phyloP scores from a whole-genome alignment of 495 filamentous ascomycete species.

The Trichocladium uniseriatum region DNA sequence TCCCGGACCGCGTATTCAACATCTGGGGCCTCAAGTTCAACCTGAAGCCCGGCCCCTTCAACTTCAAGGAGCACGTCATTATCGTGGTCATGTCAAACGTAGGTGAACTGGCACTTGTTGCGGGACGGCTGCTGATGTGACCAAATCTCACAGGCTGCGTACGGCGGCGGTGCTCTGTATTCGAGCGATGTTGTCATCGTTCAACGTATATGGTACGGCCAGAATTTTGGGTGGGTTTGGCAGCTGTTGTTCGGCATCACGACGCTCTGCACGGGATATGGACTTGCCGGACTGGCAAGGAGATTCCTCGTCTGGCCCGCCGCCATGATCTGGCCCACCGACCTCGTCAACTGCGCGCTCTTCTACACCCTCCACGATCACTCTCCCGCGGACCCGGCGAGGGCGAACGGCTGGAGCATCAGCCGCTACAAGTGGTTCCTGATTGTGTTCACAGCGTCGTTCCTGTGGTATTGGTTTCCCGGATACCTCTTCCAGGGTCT shows the following conservation, averaged over 20 bases:
- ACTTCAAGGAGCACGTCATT: conserved; percentile 70
- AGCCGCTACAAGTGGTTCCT: conserved; percentile 58
- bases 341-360: conserved; percentile 54
- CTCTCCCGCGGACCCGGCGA: conserved; percentile 44
- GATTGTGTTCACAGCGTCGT: conserved; percentile 43
- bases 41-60: conserved; percentile 63
- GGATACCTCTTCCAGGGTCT: conserved; percentile 51
- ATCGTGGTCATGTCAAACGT: conserved; percentile 67
- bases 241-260: conserved; percentile 59
- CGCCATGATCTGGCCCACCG: conserved; percentile 66
- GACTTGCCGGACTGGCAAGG: conserved; percentile 57
- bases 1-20: conserved; percentile 49
- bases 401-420: conserved; percentile 56
- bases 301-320: conserved; percentile 57
- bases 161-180: conserved; percentile 42
- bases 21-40: conserved; percentile 52
- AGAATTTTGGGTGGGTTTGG: conserved; percentile 48
- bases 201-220: conserved; percentile 30
- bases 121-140: conserved; percentile 5
- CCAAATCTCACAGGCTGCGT: conserved; percentile 23
- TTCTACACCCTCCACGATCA: conserved; percentile 63
- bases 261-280: conserved; percentile 64
- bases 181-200: conserved; percentile 41
- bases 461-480: conserved; percentile 50
- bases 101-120: conserved; percentile 11